These are phyloP conservation scores for Cordyceps cateniannulata DNA, from an alignment of 2,329 filamentous ascomycete genomes.

Conservation along the genomic window DNA sequence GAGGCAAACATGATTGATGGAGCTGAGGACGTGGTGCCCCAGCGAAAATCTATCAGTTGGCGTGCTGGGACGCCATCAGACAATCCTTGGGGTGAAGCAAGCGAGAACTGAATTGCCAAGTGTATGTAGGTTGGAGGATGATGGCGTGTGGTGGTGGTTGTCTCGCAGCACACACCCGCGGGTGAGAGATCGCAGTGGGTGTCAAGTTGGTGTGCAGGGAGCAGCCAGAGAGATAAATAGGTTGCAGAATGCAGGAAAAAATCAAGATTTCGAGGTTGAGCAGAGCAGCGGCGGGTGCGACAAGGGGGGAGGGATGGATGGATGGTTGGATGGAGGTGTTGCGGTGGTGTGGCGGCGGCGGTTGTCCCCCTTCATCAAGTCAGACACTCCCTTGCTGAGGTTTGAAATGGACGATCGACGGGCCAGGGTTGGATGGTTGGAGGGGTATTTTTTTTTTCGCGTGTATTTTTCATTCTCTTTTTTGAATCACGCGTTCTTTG, in stretches of 20 bases:
- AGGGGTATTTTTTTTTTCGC: background rate
- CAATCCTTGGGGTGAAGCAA: background rate
- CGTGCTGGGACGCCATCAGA: conserved; percentile 6
- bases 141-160: background rate
- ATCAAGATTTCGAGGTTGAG: conserved; percentile 8
- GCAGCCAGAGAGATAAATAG: background rate
- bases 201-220: background rate
- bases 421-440: background rate
- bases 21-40: background rate
- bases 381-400: background rate
- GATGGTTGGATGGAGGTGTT: background rate
- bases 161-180: background rate
- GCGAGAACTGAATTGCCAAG: background rate
- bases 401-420: background rate
- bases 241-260: background rate
- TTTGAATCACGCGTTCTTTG: background rate
- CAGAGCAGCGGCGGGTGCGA: conserved; percentile 2
- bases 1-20: conserved; percentile 30
- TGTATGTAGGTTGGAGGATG: background rate
- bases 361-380: too few species aligned
- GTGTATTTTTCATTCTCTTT: background rate
- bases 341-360: conserved; percentile 2
- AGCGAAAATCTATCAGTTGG: background rate
- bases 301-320: background rate
- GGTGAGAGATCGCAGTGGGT: background rate